Evolutionary conservation across 148 eudicot genomes (phyloP).

Genomic region (Gaultheria prostrata): DNA sequence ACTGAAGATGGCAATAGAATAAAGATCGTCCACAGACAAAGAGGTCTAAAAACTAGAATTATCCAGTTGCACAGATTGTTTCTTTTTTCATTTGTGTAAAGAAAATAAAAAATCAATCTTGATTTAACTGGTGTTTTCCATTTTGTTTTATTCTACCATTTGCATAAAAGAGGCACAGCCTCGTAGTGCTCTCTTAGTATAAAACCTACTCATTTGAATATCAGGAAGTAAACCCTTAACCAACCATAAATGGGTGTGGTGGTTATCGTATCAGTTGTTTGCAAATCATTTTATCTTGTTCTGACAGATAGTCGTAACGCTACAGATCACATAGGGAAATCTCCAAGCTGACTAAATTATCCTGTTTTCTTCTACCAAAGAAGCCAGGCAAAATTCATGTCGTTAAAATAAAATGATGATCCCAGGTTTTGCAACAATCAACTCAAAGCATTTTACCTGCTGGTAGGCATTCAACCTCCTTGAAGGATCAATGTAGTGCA

Average conservation of each 20-base stretch:
- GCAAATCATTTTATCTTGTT: neutral
- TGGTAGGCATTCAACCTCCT: conserved; percentile 88
- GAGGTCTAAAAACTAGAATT: too few species aligned
- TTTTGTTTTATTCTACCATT: neutral
- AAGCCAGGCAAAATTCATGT: neutral
- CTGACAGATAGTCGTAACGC: neutral
- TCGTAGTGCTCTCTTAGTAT: neutral
- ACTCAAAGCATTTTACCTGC: conserved; percentile 43
- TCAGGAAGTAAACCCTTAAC: neutral
- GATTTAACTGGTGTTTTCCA: neutral
- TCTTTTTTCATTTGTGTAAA: neutral
- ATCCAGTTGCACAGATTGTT: too few species aligned
- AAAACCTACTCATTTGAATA: neutral
- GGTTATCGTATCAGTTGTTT: neutral
- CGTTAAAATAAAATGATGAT: neutral
- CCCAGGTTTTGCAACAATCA: neutral
- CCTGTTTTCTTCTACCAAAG: neutral
- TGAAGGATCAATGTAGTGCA: conserved; percentile 85
- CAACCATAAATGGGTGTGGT: neutral
- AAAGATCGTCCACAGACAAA: neutral
- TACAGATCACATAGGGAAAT: neutral
- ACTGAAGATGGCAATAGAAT: neutral
- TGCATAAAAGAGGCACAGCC: neutral
- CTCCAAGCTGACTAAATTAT: neutral
- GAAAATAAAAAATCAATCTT: neutral